Conservation (phyloP, 2,329 filamentous ascomycete genomes). For the Microdochium trichocladiopsis region DNA sequence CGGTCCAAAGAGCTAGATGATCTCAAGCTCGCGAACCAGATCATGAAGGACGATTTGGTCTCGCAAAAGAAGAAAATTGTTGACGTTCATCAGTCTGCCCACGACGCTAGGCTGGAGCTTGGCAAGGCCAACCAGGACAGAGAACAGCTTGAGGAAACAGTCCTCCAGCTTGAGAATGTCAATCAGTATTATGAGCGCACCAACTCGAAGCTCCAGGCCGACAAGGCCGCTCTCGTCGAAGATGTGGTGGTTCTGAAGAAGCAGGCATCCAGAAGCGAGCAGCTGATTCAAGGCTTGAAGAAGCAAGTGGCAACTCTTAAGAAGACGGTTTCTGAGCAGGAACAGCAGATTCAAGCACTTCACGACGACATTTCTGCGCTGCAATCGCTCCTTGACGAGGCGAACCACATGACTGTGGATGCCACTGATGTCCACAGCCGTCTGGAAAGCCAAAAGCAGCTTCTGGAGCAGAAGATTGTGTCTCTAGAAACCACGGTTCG, state of each 20-base stretch:
- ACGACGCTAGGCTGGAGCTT: constrained; percentile 7
- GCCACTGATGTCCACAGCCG: background rate
- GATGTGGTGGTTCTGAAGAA: background rate
- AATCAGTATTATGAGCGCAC: background rate
- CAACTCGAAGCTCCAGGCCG: background rate
- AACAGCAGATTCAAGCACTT: background rate
- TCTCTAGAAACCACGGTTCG: constrained; percentile 37
- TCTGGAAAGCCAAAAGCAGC: constrained; percentile 4
- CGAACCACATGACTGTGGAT: background rate
- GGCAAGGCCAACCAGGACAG: constrained; percentile 11
- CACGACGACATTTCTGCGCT: background rate
- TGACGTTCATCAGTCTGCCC: background rate
- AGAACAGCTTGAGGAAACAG: constrained; percentile 6
- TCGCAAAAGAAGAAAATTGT: background rate
- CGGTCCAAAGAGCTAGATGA: constrained; percentile 17
- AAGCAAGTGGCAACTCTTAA: background rate
- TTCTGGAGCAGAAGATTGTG: constrained; percentile 31
- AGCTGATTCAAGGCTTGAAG: background rate
- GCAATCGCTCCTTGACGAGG: background rate
- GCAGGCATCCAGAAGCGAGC: background rate
- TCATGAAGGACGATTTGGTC: constrained; percentile 5
- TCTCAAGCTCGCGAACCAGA: constrained; percentile 9
- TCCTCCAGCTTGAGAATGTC: background rate
- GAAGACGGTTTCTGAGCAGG: background rate
- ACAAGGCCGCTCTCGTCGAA: background rate